Evolutionary conservation across 2,329 filamentous ascomycete species (phyloP).

Genomic region (Fusarium staphyleae): DNA sequence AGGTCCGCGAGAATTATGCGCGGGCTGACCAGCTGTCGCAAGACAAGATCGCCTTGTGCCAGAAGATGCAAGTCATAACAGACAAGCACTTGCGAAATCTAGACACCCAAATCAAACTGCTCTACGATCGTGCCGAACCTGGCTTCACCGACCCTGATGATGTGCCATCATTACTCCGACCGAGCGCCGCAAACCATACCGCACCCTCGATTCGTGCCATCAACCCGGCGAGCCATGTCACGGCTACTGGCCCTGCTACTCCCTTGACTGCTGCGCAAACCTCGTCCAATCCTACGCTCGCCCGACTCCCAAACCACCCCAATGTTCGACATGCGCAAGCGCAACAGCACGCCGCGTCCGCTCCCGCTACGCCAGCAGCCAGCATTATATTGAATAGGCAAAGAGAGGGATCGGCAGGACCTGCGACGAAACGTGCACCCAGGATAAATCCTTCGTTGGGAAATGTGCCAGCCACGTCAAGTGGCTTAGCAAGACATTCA

Average conservation of each 20-base stretch:
- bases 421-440: conserved; percentile 62
- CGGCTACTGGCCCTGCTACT: conserved; percentile 38
- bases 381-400: conserved; percentile 66
- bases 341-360: conserved; percentile 62
- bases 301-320: conserved; percentile 52
- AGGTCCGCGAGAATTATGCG: conserved; percentile 72
- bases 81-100: conserved; percentile 70
- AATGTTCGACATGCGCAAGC: conserved; percentile 59
- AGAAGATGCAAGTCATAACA: conserved; percentile 66
- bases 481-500: conserved; percentile 66
- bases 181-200: conserved; percentile 61
- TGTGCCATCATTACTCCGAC: conserved; percentile 67
- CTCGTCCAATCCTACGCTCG: conserved; percentile 52
- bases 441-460: conserved; percentile 57
- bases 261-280: conserved; percentile 39
- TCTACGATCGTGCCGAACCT: conserved; percentile 67
- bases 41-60: conserved; percentile 75
- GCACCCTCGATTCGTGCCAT: conserved; percentile 51
- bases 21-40: conserved; percentile 74
- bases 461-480: conserved; percentile 59
- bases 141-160: conserved; percentile 69
- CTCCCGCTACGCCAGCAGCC: conserved; percentile 66
- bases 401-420: conserved; percentile 66
- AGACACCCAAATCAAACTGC: conserved; percentile 67
- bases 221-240: conserved; percentile 51